phyloP scores from a whole-genome alignment of 169 alveolate genomes.

The Plasmodium ovale region DNA sequence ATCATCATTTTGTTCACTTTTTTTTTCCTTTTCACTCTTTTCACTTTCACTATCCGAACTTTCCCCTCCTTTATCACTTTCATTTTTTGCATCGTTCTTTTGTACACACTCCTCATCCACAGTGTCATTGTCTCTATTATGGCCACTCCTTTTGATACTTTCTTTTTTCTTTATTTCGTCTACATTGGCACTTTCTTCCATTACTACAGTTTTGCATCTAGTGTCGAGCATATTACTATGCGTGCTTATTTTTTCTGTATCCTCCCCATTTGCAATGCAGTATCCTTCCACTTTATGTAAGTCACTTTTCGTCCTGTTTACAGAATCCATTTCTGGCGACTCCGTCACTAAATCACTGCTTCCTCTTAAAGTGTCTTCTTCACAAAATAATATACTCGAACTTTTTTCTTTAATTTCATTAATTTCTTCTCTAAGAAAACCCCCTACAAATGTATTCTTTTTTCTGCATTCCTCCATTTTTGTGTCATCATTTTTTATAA shows the following conservation, averaged over 20 bases:
- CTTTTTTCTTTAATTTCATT: not conserved
- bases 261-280: not conserved
- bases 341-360: not conserved
- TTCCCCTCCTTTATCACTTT: not conserved
- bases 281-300: not conserved
- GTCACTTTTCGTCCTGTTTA: not conserved
- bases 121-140: not conserved
- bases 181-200: not conserved
- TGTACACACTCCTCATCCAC: not conserved
- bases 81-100: slow-evolving; percentile 2
- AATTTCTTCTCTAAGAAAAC: not conserved
- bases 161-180: not conserved
- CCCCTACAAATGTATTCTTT: not conserved
- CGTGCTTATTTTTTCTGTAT: not conserved
- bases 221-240: not conserved
- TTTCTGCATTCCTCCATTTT: no score
- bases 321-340: not conserved
- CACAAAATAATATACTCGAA: not conserved
- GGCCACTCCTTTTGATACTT: not conserved
- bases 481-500: not conserved
- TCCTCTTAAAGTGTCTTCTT: not conserved
- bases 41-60: not conserved
- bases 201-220: not conserved
- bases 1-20: not conserved
- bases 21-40: not conserved